Evolutionary conservation across 2,329 filamentous ascomycete genomes (phyloP).

Genomic region (Penicillium polonicum): DNA sequence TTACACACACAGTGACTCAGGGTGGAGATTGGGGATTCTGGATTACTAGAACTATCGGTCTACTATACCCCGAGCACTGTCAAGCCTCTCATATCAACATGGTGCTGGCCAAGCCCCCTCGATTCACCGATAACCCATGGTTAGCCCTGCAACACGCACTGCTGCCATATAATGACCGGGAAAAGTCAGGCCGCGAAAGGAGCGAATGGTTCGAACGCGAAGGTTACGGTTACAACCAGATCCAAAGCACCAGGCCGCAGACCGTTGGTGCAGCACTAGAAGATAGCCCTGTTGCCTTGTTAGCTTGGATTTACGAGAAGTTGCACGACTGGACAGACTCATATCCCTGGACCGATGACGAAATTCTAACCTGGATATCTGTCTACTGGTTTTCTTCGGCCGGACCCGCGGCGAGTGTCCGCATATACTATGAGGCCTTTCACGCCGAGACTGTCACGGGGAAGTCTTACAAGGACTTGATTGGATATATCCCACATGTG

Average conservation of each 20-base stretch:
- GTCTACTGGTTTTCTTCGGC: conserved; percentile 71
- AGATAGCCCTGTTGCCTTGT: conserved; percentile 67
- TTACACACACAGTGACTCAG: conserved; percentile 45
- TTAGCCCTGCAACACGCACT: conserved; percentile 45
- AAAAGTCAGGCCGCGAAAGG: conserved; percentile 17
- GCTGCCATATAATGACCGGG: conserved; percentile 17
- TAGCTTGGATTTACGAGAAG: conserved; percentile 82
- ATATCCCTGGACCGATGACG: conserved; percentile 73
- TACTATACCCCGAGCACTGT: conserved; percentile 58
- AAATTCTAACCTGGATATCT: conserved; percentile 71
- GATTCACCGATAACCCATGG: conserved; percentile 53
- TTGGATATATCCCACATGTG: conserved; percentile 15
- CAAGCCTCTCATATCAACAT: conserved; percentile 65
- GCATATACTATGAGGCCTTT: conserved; percentile 70
- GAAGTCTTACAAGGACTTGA: conserved; percentile 12
- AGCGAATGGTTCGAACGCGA: conserved; percentile 22
- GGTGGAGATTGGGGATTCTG: conserved; percentile 70
- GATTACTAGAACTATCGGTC: conserved; percentile 62
- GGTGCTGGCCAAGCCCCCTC: conserved; percentile 50
- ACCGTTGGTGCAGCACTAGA: conserved; percentile 68
- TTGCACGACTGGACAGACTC: conserved; percentile 73
- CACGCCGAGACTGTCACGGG: conserved; percentile 8
- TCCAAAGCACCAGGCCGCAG: conserved; percentile 68
- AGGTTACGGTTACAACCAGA: conserved; percentile 52
- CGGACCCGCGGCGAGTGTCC: conserved; percentile 64